Conservation (phyloP, 73 alveolate genomes). For the Paramecium primaurelia region DNA sequence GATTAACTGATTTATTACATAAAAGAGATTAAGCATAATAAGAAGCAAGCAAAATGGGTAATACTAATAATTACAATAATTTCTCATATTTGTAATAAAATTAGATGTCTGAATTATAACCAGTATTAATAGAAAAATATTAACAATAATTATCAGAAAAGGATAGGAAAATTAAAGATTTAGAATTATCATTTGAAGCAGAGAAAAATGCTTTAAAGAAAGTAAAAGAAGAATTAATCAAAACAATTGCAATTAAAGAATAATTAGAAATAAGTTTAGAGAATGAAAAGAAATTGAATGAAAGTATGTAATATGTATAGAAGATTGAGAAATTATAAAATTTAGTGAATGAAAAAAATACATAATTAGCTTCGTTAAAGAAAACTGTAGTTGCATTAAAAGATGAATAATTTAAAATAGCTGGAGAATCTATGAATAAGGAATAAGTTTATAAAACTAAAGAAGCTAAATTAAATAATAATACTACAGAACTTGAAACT, state of each 20-base stretch:
- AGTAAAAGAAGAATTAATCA: background rate
- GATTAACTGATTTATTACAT: conserved; percentile 33
- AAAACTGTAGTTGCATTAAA: background rate
- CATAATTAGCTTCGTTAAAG: background rate
- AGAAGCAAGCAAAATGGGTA: background rate
- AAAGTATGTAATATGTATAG: background rate
- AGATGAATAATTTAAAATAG: conserved; percentile 39
- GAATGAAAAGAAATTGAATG: background rate
- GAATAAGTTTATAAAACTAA: background rate
- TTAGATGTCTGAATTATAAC: background rate
- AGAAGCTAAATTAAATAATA: conserved; percentile 34
- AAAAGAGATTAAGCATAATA: background rate
- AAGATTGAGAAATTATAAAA: conserved; percentile 19
- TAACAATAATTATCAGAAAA: background rate
- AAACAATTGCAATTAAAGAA: background rate
- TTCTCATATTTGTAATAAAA: background rate
- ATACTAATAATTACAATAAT: background rate
- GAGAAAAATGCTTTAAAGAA: background rate
- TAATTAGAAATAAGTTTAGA: background rate
- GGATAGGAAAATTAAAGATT: conserved; percentile 30
- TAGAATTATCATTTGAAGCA: conserved; percentile 10
- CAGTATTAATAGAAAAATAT: conserved; percentile 3
- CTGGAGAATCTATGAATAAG: background rate
- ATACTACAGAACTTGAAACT: background rate
- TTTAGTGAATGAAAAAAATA: conserved; percentile 32